Evolutionary conservation across 257 asterid genomes (phyloP).

Genomic region (Anisodus acutangulus): DNA sequence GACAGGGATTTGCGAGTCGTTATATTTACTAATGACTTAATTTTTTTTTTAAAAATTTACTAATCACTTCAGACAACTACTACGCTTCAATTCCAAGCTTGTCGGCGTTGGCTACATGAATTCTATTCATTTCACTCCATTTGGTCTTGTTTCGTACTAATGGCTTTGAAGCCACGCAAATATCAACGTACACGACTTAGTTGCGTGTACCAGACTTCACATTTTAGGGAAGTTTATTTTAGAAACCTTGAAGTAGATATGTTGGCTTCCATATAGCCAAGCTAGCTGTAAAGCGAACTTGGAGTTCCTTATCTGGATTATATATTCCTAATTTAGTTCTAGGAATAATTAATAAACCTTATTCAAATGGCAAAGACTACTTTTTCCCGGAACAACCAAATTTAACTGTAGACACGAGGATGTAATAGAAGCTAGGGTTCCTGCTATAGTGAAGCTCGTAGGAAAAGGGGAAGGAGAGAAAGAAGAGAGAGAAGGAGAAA

Average conservation of each 20-base stretch:
- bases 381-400: not conserved
- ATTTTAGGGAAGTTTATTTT: not conserved
- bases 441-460: too few relatives aligned
- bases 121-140: not conserved
- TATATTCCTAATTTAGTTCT: conserved; percentile 11
- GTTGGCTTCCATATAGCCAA: not conserved
- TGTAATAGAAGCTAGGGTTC: too few relatives aligned
- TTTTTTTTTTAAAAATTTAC: not conserved
- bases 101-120: not conserved
- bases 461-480: too few relatives aligned
- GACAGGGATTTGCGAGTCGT: not conserved
- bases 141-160: not conserved
- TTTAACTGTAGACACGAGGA: not conserved
- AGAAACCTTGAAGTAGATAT: not conserved
- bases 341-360: not conserved
- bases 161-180: not conserved
- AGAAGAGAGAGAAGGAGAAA: too few relatives aligned
- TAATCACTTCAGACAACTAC: not conserved
- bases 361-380: not conserved
- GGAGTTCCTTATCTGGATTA: not conserved
- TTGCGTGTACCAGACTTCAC: not conserved
- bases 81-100: not conserved
- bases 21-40: not conserved
- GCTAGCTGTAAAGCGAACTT: not conserved
- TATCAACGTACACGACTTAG: not conserved